phyloP scores from a whole-genome alignment of 805 yeast genomes.

The Yamadazyma ubonensis region DNA sequence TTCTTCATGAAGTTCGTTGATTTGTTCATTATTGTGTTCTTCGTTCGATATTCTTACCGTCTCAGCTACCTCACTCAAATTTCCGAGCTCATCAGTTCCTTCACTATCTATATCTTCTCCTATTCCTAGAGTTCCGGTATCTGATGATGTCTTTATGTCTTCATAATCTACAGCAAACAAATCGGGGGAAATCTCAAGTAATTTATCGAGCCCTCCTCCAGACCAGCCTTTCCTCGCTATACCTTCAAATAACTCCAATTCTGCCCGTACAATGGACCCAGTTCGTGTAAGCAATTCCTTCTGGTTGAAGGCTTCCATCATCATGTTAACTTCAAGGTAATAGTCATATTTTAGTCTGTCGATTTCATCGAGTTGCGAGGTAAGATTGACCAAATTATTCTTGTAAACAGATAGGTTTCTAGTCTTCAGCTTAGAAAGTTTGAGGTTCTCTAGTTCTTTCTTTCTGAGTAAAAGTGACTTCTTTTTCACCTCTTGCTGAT shows the following conservation, averaged over 20 bases:
- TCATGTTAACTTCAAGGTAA: slow-evolving; percentile 59
- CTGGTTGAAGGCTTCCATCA: slow-evolving; percentile 60
- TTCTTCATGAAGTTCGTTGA: neutral
- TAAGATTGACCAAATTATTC: slow-evolving; percentile 62
- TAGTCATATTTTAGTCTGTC: slow-evolving; percentile 74
- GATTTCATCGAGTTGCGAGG: slow-evolving; percentile 74
- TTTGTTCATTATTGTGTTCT: too few species aligned
- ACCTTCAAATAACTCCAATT: slow-evolving; percentile 76
- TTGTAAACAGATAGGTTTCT: slow-evolving; percentile 70
- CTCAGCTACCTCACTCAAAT: slow-evolving; percentile 10
- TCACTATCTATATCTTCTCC: slow-evolving; percentile 10
- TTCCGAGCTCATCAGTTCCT: slow-evolving; percentile 2
- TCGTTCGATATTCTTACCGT: too few species aligned
- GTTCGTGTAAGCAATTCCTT: slow-evolving; percentile 51
- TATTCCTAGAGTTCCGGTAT: slow-evolving; percentile 6
- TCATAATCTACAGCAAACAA: slow-evolving; percentile 22
- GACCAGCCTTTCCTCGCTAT: slow-evolving; percentile 84
- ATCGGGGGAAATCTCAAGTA: slow-evolving; percentile 64
- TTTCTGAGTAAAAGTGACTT: slow-evolving; percentile 52
- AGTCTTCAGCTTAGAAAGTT: slow-evolving; percentile 56
- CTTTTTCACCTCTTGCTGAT: slow-evolving; percentile 51
- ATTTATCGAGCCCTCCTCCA: slow-evolving; percentile 80
- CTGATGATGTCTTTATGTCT: slow-evolving; percentile 10
- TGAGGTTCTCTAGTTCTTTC: slow-evolving; percentile 61
- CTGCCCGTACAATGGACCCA: slow-evolving; percentile 70